Conservation (phyloP, 2,329 filamentous ascomycete genomes). For the Aspergillus vadensis region DNA sequence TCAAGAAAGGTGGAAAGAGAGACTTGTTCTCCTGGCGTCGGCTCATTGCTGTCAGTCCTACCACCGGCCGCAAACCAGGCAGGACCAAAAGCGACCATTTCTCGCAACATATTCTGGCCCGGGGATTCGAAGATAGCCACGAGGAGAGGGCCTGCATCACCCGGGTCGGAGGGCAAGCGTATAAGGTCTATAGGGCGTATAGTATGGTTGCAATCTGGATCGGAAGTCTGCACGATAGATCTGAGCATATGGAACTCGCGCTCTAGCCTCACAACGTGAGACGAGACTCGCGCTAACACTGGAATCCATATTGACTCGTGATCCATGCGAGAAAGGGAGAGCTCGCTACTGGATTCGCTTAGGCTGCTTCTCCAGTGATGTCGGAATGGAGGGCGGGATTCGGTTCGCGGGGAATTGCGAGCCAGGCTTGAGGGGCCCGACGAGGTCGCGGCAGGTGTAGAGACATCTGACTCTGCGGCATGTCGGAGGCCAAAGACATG, state of each 20-base stretch:
- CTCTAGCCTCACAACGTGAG: constrained; percentile 80
- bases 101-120: constrained; percentile 70
- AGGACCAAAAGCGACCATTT: constrained; percentile 76
- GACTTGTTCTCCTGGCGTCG: constrained; percentile 60
- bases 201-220: constrained; percentile 74
- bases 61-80: constrained; percentile 65
- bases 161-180: constrained; percentile 66
- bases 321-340: constrained; percentile 43
- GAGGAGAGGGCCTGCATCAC: constrained; percentile 70
- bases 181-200: constrained; percentile 79
- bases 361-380: constrained; percentile 55
- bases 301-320: constrained; percentile 54
- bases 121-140: constrained; percentile 81
- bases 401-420: constrained; percentile 47
- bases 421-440: constrained; percentile 47
- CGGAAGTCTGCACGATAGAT: constrained; percentile 68
- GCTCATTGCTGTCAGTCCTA: constrained; percentile 49
- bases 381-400: constrained; percentile 43
- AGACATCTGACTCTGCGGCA: constrained; percentile 52
- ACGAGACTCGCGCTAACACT: constrained; percentile 80
- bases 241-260: constrained; percentile 82
- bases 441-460: constrained; percentile 50
- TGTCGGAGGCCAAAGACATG: constrained; percentile 65
- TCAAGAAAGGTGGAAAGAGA: constrained; percentile 78
- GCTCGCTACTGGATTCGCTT: constrained; percentile 52